phyloP scores from a whole-genome alignment of 2,329 filamentous ascomycete species.

The Pseudogymnoascus sp. region DNA sequence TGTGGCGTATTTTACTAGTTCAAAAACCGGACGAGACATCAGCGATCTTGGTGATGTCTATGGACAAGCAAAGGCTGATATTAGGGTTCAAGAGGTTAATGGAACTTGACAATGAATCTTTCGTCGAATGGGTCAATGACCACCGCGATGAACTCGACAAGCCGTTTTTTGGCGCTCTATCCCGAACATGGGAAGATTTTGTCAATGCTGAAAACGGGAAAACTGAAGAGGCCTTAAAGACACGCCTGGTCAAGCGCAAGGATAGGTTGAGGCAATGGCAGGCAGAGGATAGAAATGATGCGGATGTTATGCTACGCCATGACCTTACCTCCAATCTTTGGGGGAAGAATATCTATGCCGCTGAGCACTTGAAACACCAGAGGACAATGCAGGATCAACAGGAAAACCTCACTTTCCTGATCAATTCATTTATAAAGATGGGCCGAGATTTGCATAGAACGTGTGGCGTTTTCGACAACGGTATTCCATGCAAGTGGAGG shows the following conservation, averaged over 20 bases:
- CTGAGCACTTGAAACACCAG: constrained; percentile 88
- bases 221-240: constrained; percentile 67
- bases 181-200: constrained; percentile 81
- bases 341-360: constrained; percentile 91
- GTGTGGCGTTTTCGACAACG: constrained; percentile 69
- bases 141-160: constrained; percentile 70
- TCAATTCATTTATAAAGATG: constrained; percentile 68
- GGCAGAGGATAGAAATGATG: constrained; percentile 56
- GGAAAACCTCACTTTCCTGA: constrained; percentile 74
- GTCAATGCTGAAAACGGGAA: constrained; percentile 73
- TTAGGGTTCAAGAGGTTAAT: constrained; percentile 76
- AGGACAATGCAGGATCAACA: constrained; percentile 85
- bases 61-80: constrained; percentile 63
- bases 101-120: constrained; percentile 81
- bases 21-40: constrained; percentile 83
- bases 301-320: constrained; percentile 71
- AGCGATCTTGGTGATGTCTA: constrained; percentile 60
- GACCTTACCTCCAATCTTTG: constrained; percentile 81
- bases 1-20: constrained; percentile 87
- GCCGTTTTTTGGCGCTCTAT: constrained; percentile 74
- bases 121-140: constrained; percentile 80
- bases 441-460: constrained; percentile 70
- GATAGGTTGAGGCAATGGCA: constrained; percentile 80
- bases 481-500: constrained; percentile 68
- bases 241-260: constrained; percentile 64